A percentile compares a stretch with the other conserved stretches of the same genome.
Conservation (phyloP, 2,329 filamentous ascomycete species). For the Nemania diffusa region DNA sequence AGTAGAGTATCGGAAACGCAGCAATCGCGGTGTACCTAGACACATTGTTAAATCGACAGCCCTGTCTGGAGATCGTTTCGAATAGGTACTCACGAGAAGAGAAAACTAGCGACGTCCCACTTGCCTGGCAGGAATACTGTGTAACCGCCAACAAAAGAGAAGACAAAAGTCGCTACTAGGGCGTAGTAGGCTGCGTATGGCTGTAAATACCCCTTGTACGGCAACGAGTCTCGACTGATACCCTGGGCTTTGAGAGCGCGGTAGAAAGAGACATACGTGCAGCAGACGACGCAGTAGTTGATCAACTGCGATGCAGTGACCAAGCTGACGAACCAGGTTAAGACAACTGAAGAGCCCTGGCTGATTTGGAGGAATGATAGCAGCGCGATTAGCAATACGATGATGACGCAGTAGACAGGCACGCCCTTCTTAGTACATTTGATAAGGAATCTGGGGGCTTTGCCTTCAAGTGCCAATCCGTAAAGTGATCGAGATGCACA, state of each 20-base stretch:
- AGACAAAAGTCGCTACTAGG: conserved; percentile 70
- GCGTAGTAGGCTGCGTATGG: conserved; percentile 78
- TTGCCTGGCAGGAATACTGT: conserved; percentile 76
- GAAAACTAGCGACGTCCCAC: conserved; percentile 76
- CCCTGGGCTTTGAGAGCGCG: conserved; percentile 76
- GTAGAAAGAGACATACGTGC: conserved; percentile 78
- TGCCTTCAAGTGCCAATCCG: conserved; percentile 74
- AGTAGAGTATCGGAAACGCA: conserved; percentile 74
- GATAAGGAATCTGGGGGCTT: conserved; percentile 69
- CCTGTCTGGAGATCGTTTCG: not conserved
- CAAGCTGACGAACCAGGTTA: conserved; percentile 76
- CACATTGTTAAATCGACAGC: not conserved
- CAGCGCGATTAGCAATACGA: conserved; percentile 74
- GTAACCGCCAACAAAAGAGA: conserved; percentile 81
- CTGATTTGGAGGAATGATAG: conserved; percentile 80
- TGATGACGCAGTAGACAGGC: conserved; percentile 76
- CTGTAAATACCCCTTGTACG: conserved; percentile 75
- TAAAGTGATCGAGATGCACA: conserved; percentile 75
- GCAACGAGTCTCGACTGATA: conserved; percentile 72
- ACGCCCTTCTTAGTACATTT: conserved; percentile 73
- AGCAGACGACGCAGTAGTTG: conserved; percentile 75
- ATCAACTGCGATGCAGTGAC: conserved; percentile 80
- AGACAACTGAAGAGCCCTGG: conserved; percentile 70
- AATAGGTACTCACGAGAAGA: conserved; percentile 69
- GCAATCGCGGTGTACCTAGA: conserved; percentile 75